phyloP scores from a whole-genome alignment of 1,284 basidiomycete species.

The Austroboletus niveus region DNA sequence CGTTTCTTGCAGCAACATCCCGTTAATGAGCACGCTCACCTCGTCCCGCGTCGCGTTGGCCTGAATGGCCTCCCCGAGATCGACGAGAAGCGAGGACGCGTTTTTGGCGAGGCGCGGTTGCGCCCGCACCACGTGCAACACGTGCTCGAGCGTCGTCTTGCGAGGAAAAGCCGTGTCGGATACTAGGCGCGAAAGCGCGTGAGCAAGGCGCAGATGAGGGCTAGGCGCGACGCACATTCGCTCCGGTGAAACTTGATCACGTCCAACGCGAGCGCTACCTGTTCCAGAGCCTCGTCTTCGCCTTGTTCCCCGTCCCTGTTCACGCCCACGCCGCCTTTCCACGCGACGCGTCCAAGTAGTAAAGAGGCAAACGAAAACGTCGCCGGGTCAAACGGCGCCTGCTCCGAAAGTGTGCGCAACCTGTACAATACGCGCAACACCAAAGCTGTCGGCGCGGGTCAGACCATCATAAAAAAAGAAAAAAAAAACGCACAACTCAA shows the following conservation, averaged over 20 bases:
- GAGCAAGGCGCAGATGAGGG: background rate
- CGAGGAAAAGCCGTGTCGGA: constrained; percentile 72
- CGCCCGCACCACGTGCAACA: constrained; percentile 74
- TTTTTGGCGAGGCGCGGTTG: constrained; percentile 87
- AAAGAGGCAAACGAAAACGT: constrained; percentile 86
- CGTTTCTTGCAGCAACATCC: constrained; percentile 84
- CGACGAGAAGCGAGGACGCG: constrained; percentile 80
- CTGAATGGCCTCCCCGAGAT: constrained; percentile 82
- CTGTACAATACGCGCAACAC: constrained; percentile 87
- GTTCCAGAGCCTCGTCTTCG: constrained; percentile 81
- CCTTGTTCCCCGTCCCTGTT: constrained; percentile 34
- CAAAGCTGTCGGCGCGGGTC: constrained; percentile 47
- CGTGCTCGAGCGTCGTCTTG: constrained; percentile 63
- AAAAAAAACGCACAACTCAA: constrained; percentile 52
- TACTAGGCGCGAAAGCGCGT: constrained; percentile 42
- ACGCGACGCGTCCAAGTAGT: constrained; percentile 71
- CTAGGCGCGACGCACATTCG: constrained; percentile 59
- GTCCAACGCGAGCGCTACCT: constrained; percentile 82
- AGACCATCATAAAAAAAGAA: background rate
- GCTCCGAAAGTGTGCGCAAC: constrained; percentile 80
- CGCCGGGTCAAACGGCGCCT: constrained; percentile 78
- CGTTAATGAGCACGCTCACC: constrained; percentile 64
- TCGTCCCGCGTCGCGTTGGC: constrained; percentile 65
- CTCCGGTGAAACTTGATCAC: constrained; percentile 85
- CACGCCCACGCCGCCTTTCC: constrained; percentile 62